Evolutionary conservation across 2,329 filamentous ascomycete genomes (phyloP), one percentile per base, ranked within the genome.

Genomic region (Pseudocercospora crystallina): DNA sequence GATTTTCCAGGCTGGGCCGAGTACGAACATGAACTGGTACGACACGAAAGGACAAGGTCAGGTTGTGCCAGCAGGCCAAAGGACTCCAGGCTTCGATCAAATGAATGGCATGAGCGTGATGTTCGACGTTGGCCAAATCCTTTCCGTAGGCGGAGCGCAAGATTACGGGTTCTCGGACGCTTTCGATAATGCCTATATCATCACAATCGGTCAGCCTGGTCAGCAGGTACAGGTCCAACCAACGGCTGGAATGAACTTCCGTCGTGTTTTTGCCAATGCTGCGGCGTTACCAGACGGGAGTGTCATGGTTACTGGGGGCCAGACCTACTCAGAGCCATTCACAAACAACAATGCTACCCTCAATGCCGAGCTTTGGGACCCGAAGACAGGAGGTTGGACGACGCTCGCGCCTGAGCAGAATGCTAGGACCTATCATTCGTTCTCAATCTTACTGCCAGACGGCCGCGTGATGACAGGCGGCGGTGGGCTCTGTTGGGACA

Each of bases 121-220:
- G 79, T 83, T 76, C 56, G 80, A 83, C 57, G 79, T 80, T 1
- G 80, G 80, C 30, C 80, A 81, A 62, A 81, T 83, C 20, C 67
- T 82, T 2, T 74, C 77, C 0, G 65, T 73, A 12, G 80, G 80
- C 5, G 80, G 80, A 7, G 65, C 74, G 0, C 65, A 72, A 0
- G 67, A 70, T 32, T 82, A 81, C 56, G 66, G 75, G 26, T 57
- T 72, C 43, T 66, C 67, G 12, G 53, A 65, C 8, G 74, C 74
- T 0, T 73, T 72, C 0, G 65, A 64, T 4, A 72, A 73, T 51
- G 76, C 78, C 0, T 73, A 79, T 57, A 58, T 82, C 53, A 74
- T 81, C 36, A 80, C 77, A 0, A 65, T 83, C 15, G 70, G 65
- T 1, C 20, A 38, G 2, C 48, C 56, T 5, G 47, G 33, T n/a